Base-by-base conservation (phyloP, 352 stramenopile species). In the Phytophthora hibernalis region DNA sequence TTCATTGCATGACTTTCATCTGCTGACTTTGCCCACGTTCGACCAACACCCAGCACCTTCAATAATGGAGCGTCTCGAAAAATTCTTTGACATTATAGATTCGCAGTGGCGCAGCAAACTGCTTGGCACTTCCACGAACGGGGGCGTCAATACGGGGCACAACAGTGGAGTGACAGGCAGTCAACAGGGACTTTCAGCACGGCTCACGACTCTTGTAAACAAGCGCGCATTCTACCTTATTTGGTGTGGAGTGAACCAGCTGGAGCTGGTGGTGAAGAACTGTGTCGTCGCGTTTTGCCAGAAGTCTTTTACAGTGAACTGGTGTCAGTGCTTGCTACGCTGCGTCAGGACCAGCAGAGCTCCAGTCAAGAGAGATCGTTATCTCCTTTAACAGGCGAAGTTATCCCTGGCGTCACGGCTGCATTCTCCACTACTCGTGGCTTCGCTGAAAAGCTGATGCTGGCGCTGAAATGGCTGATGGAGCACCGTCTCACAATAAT, bases 211-310 rank as follows among this genome's bases (percentile, higher is more conserved):
- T 26, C 60, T 82, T 24, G 80, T 83, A 9, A 77, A 65, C 26
- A 86, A 77, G 16, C 73, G 70, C 1, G 66, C 70, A 8, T 87
- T 89, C 49, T 88, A 87, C 24, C 68, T 86, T 11, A 77, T 91
- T 24, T 91, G 82, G 82, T 85, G 71, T 42, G 78, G 68, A 20
- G 63, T 87, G 40, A 67, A 91, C 45, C 76, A 89, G 40, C 54
- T 91, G 40, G 80, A 91, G 54, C 52, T 84, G 47, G 80, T 89
- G 5, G 76, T 86, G 35, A 86, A 87, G 44, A 87, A 87, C 30
- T 82, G 74, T 8, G 68, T 89, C 9, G 56, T 44, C 0, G 48
- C 70, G 1, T 77, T 91, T 49, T 80, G 77, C 49, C 55, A 79
- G 5, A 76, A 79, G n/a, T 55, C 77, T 0, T 90, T 65, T 83